Evolutionary conservation across 2,329 filamentous ascomycete genomes (phyloP), one percentile per base, ranked within the genome.

Genomic region (Cladosporium velox): DNA sequence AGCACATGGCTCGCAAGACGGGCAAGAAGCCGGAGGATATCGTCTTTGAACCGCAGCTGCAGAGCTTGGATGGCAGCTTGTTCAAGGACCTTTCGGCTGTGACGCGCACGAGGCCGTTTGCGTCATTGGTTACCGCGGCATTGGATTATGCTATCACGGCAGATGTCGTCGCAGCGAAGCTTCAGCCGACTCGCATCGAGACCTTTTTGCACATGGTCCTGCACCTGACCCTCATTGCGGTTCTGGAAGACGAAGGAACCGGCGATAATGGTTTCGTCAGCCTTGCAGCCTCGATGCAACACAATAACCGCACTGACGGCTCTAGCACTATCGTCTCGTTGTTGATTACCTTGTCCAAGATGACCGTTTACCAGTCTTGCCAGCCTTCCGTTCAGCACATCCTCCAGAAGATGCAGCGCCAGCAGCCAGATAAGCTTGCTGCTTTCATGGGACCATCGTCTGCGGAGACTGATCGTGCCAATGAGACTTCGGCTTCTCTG

Each of bases 181-280:
- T 98, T 30, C 91, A 92, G 10, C 84, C 86, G 12, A 96, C 93
- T 1, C 87, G 95, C 63, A 85, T 97, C 10, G 95, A 99, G 79
- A 90, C 92, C 0, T 97, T 96, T 78, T 80, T 98, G 35, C 94
- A 98, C 74, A 91, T 97, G 55, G 89, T 97, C 1, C 81, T 99
- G 35, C 95, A 99, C 77, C 83, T 99, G 12, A 85, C 92, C 4
- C 86, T 98, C 49, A 88, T 97, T 60, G 93, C 93, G 15, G 89
- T 96, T 51, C 82, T 91, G 3, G 95, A 98, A 78, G 65, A 63
- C 12, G 41, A 58, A 21, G 49, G 51, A 32, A 58, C 47, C 7
- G 63, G 65, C 11, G 68, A 67, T 18, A 47, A 66, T 21, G 70
- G 69, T 11, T 77, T 77, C 63, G 68, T 72, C 14, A 66, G 66